Percentiles rank a stretch among this genome's conserved stretches.
These are phyloP conservation scores for Hemisphaericaspora nanyangensis DNA, from an alignment of 805 yeast genomes.

Conservation along the genomic window DNA sequence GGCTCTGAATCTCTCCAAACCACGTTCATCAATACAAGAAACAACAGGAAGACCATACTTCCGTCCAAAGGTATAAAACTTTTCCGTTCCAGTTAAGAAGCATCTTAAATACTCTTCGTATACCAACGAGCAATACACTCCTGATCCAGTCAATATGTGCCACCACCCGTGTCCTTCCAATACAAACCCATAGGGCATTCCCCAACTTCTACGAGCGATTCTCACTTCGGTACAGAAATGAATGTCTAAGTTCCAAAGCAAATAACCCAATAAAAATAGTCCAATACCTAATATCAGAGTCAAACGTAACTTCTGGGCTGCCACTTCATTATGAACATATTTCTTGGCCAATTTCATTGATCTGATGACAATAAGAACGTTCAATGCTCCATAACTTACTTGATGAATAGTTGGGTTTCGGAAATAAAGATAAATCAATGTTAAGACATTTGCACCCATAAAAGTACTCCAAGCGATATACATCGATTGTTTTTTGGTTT, in stretches of 20 bases:
- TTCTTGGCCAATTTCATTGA: slow-evolving; percentile 49
- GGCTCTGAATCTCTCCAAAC: slow-evolving; percentile 17
- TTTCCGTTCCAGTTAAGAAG: slow-evolving; percentile 55
- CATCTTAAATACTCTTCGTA: slow-evolving; percentile 74
- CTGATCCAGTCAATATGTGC: slow-evolving; percentile 84
- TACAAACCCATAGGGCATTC: slow-evolving; percentile 81
- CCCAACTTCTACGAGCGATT: slow-evolving; percentile 54
- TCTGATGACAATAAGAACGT: slow-evolving; percentile 65
- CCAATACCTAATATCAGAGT: slow-evolving; percentile 59
- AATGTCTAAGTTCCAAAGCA: slow-evolving; percentile 87
- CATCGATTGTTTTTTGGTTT: slow-evolving; percentile 33
- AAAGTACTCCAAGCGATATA: slow-evolving; percentile 46
- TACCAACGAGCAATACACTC: slow-evolving; percentile 81
- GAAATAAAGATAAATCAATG: slow-evolving; percentile 66
- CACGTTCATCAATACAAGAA: slow-evolving; percentile 20
- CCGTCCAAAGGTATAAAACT: slow-evolving; percentile 57
- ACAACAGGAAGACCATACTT: slow-evolving; percentile 48
- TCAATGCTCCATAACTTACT: slow-evolving; percentile 74
- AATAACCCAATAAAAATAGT: slow-evolving; percentile 69
- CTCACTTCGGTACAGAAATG: slow-evolving; percentile 66
- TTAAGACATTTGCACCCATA: slow-evolving; percentile 55
- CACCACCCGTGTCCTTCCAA: slow-evolving; percentile 97
- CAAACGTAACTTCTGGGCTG: slow-evolving; percentile 46
- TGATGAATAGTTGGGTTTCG: slow-evolving; percentile 89
- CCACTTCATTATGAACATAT: slow-evolving; percentile 49